Evolutionary conservation across 805 yeast genomes (phyloP).

Genomic region (Lachancea sp.): DNA sequence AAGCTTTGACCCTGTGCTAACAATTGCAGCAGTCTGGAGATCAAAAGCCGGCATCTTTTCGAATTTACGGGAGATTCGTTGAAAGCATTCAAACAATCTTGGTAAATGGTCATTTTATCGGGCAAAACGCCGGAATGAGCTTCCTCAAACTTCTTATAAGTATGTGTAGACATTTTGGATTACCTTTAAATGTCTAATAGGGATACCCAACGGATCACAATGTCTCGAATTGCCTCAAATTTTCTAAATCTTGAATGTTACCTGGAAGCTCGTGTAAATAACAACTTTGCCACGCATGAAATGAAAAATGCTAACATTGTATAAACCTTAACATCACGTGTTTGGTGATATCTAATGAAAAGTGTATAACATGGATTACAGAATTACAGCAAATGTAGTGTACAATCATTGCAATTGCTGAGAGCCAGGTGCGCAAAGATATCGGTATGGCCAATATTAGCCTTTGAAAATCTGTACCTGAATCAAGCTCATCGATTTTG

Average conservation of each 20-base stretch:
- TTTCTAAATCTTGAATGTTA: too few relatives aligned
- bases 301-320: too few relatives aligned
- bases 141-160: slow-evolving; percentile 81
- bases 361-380: too few relatives aligned
- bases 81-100: slow-evolving; percentile 88
- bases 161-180: slow-evolving; percentile 63
- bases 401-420: too few relatives aligned
- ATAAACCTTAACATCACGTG: too few relatives aligned
- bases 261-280: too few relatives aligned
- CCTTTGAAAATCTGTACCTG: not conserved
- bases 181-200: too few relatives aligned
- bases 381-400: too few relatives aligned
- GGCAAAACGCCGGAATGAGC: slow-evolving; percentile 61
- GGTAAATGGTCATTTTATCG: slow-evolving; percentile 96
- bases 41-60: slow-evolving; percentile 72
- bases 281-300: too few relatives aligned
- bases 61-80: slow-evolving; percentile 88
- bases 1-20: slow-evolving; percentile 81
- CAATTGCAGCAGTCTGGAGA: slow-evolving; percentile 77
- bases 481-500: not conserved
- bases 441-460: too few relatives aligned
- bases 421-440: too few relatives aligned
- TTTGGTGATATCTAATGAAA: too few relatives aligned
- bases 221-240: not conserved
- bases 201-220: not conserved